phyloP scores from a whole-genome alignment of 2,329 filamentous ascomycete genomes.

The Fusarium sublunatum region DNA sequence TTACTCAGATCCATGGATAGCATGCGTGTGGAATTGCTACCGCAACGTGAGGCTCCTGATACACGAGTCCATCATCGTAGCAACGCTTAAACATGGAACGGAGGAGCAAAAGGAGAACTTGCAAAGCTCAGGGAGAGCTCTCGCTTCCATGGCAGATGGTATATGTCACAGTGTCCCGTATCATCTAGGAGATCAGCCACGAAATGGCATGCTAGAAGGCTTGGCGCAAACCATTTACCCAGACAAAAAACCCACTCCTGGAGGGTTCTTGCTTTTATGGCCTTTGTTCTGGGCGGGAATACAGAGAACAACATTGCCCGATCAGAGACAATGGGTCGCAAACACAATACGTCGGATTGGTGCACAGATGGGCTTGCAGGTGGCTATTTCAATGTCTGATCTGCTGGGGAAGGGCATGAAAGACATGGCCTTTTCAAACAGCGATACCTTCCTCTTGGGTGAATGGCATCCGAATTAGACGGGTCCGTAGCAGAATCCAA shows the following conservation, averaged over 20 bases:
- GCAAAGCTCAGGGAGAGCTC: slow-evolving; percentile 16
- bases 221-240: neutral
- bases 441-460: slow-evolving; percentile 29
- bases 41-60: slow-evolving; percentile 31
- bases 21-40: slow-evolving; percentile 40
- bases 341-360: slow-evolving; percentile 29
- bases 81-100: slow-evolving; percentile 26
- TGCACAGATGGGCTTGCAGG: slow-evolving; percentile 31
- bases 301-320: slow-evolving; percentile 20
- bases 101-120: slow-evolving; percentile 3
- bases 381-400: slow-evolving; percentile 37
- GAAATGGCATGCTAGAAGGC: accelerated
- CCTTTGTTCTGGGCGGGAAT: slow-evolving; percentile 35
- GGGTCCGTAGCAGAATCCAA: neutral
- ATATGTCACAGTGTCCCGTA: slow-evolving; percentile 39
- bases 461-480: slow-evolving; percentile 32
- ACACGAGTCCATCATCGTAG: slow-evolving; percentile 35
- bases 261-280: slow-evolving; percentile 34
- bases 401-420: slow-evolving; percentile 28
- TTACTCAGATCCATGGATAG: slow-evolving; percentile 36
- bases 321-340: slow-evolving; percentile 32
- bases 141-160: slow-evolving; percentile 25
- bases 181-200: slow-evolving; percentile 22
- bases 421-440: slow-evolving; percentile 33
- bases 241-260: slow-evolving; percentile 8